Conservation (phyloP, 23 red algal genomes). For the Rhodosorus marinus region DNA sequence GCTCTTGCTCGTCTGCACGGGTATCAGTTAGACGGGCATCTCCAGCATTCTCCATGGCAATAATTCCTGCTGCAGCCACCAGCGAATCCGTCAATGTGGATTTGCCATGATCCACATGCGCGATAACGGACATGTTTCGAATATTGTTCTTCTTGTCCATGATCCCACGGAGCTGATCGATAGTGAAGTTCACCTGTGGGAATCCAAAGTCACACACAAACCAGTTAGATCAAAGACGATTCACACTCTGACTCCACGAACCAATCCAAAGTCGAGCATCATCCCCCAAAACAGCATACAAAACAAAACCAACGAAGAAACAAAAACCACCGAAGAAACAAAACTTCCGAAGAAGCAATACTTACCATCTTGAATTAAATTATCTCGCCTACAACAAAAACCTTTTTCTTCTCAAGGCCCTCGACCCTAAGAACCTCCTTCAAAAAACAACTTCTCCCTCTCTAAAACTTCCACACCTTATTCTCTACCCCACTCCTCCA, state of each 20-base stretch:
- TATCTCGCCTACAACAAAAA: too few species aligned
- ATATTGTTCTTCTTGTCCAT: conserved; percentile 96
- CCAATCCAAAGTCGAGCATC: background rate
- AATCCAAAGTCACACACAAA: background rate
- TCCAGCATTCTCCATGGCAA: conserved; percentile 76
- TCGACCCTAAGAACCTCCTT: too few species aligned
- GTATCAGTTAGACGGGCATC: conserved; percentile 96
- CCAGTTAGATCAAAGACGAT: background rate
- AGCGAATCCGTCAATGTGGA: conserved; percentile 96
- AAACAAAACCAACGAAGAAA: background rate
- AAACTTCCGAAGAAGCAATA: too few species aligned
- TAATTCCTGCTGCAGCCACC: conserved; percentile 96
- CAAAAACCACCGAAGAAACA: too few species aligned
- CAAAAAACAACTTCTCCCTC: too few species aligned
- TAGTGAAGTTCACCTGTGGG: conserved; percentile 91
- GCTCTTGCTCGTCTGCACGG: conserved; percentile 95
- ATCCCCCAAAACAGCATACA: background rate
- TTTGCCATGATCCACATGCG: conserved; percentile 99
- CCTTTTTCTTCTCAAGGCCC: too few species aligned
- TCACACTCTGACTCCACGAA: background rate
- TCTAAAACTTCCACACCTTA: too few species aligned
- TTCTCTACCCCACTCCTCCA: too few species aligned
- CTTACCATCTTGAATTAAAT: too few species aligned
- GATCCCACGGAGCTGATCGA: conserved; percentile 88
- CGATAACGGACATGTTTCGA: conserved; percentile 99